Evolutionary conservation across 202 grass and related monocot species (phyloP).

Genomic region (Zizania palustris): DNA sequence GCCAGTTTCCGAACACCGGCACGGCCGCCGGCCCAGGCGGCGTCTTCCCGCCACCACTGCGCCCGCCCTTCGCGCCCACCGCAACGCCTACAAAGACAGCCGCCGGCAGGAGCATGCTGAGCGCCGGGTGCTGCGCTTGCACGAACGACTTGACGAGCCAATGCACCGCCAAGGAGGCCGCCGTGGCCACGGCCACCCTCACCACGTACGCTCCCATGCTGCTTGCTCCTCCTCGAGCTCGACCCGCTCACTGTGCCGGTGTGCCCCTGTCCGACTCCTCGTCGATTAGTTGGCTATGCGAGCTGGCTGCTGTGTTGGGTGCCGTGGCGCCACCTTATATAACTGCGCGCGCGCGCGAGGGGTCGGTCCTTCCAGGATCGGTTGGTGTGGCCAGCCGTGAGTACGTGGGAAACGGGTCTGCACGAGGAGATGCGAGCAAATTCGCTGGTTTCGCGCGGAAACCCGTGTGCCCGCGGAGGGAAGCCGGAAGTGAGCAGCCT

Average conservation of each 20-base stretch:
- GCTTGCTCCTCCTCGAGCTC: no score
- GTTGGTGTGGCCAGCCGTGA: constrained; percentile 1
- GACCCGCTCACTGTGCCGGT: no score
- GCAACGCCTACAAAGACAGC: neutral
- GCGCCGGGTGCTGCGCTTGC: constrained; percentile 16
- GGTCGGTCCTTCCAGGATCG: neutral
- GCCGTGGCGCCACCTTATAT: neutral
- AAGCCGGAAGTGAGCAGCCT: constrained; percentile 15
- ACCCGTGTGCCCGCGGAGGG: constrained; percentile 34
- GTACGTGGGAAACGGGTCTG: constrained; percentile 1
- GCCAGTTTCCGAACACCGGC: constrained; percentile 88
- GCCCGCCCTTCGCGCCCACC: neutral
- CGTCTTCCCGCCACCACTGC: no score
- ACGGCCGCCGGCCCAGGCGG: constrained; percentile 61
- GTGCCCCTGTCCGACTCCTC: no score
- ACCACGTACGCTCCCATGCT: constrained; percentile 24
- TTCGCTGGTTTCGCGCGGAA: constrained; percentile 35
- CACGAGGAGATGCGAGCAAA: neutral
- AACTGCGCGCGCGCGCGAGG: neutral
- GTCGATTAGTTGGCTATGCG: neutral
- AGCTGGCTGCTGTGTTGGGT: neutral
- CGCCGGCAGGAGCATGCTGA: constrained; percentile 18
- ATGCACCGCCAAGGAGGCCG: constrained; percentile 24
- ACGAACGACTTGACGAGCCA: constrained; percentile 30
- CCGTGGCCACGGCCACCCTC: constrained; percentile 26